Evolutionary conservation across 805 yeast species (phyloP), one percentile per base, ranked within the genome.

Genomic region (Starmerella apicola): DNA sequence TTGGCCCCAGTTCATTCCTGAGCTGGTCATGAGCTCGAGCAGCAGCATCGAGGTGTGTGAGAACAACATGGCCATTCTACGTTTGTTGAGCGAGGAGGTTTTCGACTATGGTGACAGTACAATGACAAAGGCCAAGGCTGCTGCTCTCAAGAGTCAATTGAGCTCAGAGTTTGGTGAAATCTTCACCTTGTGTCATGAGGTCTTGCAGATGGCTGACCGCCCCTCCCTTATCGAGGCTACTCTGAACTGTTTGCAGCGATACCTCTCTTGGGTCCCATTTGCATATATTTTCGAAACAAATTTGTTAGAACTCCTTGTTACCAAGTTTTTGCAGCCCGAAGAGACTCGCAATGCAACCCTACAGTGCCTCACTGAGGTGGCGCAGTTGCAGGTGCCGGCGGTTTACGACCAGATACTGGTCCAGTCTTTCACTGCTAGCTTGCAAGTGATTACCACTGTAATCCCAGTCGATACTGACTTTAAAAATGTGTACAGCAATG

Each of bases 1-100:
- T 59, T 91, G 99, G 99, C 97, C 97, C 16, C 81, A 79, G 53
- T 91, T 91, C 55, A 81, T 91, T 37, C 95, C 95, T 15, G 98
- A 91, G 59, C 73, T 91, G 41, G 91, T 88, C 34, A 73, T 71
- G 44, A 78, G 94, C 48, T 78, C 93, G 34, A 74, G 83, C 48
- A 75, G 88, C 12, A 78, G 91, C 18, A 75, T 81, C 60, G 88
- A 85, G 54, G 95, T 91, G 38, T 91, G 98, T 65, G 98, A 91
- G 62, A 91, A 91, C 65, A 91, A 91, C 63, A 88, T 91, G 97
- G 76, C 78, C 46, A 86, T 91, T 44, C 70, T 91, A 58, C 81
- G 80, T 53, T 67, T 91, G 49, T 70, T 91, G 51, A 78, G 93
- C 38, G 99, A 91, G 64, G 99, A 91, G 63, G 93, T 91, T 16